Conservation (phyloP, 176 grass and related monocot genomes). For the Puccinellia tenuiflora region DNA sequence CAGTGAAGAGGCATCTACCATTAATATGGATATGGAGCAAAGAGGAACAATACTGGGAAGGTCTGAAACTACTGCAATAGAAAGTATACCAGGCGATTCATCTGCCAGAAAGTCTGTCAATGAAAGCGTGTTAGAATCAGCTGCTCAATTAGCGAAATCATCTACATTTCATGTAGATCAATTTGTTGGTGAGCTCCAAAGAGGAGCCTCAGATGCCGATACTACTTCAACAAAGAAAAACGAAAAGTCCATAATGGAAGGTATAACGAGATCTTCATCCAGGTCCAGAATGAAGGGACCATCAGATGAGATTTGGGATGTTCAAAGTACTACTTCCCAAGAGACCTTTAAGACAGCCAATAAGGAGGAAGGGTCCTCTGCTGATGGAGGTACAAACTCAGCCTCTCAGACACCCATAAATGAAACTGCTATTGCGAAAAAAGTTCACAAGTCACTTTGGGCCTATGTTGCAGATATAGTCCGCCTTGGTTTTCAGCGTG, state of each 20-base stretch:
- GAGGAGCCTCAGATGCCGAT: slow-evolving; percentile 38
- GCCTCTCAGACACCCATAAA: slow-evolving; percentile 39
- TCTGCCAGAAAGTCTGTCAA: slow-evolving; percentile 35
- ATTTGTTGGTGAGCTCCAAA: slow-evolving; percentile 58
- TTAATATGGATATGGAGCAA: slow-evolving; percentile 17
- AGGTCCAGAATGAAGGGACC: slow-evolving; percentile 55
- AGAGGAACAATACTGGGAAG: background rate
- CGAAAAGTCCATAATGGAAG: slow-evolving; percentile 41
- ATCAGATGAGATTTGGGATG: slow-evolving; percentile 71
- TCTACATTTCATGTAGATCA: slow-evolving; percentile 57
- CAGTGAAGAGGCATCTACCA: slow-evolving; percentile 4
- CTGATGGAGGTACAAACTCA: slow-evolving; percentile 37
- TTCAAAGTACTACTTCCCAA: slow-evolving; percentile 47
- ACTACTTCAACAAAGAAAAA: slow-evolving; percentile 23
- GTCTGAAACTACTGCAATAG: slow-evolving; percentile 21
- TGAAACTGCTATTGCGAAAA: slow-evolving; percentile 56
- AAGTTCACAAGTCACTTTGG: slow-evolving; percentile 72
- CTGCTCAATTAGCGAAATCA: slow-evolving; percentile 68
- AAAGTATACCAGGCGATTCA: slow-evolving; percentile 35
- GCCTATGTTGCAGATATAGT: slow-evolving; percentile 84
- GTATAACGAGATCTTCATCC: slow-evolving; percentile 42
- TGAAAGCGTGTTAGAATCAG: slow-evolving; percentile 66
- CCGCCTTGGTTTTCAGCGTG: slow-evolving; percentile 64
- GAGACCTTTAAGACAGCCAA: slow-evolving; percentile 51
- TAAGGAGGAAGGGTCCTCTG: slow-evolving; percentile 38